Evolutionary conservation across 495 filamentous ascomycete species (phyloP).

Genomic region (Lasiosphaeria hispida): DNA sequence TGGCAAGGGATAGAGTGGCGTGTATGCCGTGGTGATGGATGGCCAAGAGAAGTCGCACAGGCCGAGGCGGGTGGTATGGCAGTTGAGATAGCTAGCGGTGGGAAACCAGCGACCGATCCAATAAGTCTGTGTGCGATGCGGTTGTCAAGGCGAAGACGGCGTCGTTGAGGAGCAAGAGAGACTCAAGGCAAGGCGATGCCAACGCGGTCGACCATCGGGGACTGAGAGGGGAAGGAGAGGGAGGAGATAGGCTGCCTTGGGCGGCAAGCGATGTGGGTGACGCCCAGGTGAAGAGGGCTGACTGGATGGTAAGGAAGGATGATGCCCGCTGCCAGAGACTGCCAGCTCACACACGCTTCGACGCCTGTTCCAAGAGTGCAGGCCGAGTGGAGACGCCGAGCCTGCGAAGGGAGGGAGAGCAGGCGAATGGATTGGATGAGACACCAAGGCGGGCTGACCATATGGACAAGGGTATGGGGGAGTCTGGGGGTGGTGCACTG

Average conservation of each 20-base stretch:
- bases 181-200: background rate
- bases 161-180: background rate
- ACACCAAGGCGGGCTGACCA: constrained; percentile 22
- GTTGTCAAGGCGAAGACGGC: constrained; percentile 1
- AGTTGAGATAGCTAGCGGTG: background rate
- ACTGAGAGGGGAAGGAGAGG: background rate
- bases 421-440: constrained; percentile 28
- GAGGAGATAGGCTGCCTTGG: background rate
- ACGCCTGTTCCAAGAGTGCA: constrained; percentile 29
- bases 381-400: constrained; percentile 21
- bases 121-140: background rate
- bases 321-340: constrained; percentile 1
- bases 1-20: constrained; percentile 18
- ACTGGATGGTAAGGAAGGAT: constrained; percentile 9
- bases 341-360: constrained; percentile 32
- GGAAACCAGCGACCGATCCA: background rate
- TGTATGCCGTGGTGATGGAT: constrained; percentile 13
- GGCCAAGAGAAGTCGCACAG: constrained; percentile 4
- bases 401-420: constrained; percentile 22
- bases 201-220: background rate
- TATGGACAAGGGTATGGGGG: constrained; percentile 28
- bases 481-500: constrained; percentile 8
- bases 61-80: constrained; percentile 1
- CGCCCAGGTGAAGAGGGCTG: constrained; percentile 17
- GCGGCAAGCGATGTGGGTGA: constrained; percentile 13